Conservation (phyloP, 495 filamentous ascomycete species). For the Clohesyomyces aquaticus region DNA sequence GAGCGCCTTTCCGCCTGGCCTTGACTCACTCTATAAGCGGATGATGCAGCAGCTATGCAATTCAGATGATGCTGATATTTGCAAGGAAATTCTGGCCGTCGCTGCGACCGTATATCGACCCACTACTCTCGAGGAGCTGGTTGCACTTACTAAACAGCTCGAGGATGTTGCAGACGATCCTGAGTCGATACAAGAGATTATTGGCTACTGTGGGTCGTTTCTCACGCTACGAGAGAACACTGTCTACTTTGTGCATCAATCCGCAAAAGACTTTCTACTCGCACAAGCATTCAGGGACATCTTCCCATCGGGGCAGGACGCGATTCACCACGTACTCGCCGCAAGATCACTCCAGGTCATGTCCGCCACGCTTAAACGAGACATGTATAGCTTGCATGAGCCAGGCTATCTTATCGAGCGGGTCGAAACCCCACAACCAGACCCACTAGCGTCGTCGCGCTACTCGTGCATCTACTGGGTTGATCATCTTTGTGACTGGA, state of each 20-base stretch:
- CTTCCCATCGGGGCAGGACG: slow-evolving; percentile 21
- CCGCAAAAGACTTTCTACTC: slow-evolving; percentile 16
- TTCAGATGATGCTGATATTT: slow-evolving; percentile 40
- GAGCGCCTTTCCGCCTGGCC: slow-evolving; percentile 40
- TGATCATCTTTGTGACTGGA: slow-evolving; percentile 16
- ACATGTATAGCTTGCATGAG: slow-evolving; percentile 39
- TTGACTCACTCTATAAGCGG: slow-evolving; percentile 42
- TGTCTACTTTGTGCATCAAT: slow-evolving; percentile 19
- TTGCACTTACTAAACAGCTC: background rate
- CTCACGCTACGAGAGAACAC: slow-evolving; percentile 12
- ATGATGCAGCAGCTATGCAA: slow-evolving; percentile 44
- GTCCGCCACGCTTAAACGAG: slow-evolving; percentile 39
- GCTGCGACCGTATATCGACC: slow-evolving; percentile 5
- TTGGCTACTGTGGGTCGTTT: slow-evolving; percentile 23
- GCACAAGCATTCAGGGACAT: slow-evolving; percentile 15
- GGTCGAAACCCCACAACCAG: slow-evolving; percentile 5
- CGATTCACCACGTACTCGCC: slow-evolving; percentile 35
- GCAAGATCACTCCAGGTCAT: slow-evolving; percentile 41
- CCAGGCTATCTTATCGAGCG: slow-evolving; percentile 6
- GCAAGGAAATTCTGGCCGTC: slow-evolving; percentile 2
- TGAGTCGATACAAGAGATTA: slow-evolving; percentile 1
- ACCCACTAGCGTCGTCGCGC: slow-evolving; percentile 20
- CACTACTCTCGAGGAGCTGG: slow-evolving; percentile 3
- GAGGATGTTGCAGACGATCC: background rate
- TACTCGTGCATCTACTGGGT: slow-evolving; percentile 27